phyloP scores from a whole-genome alignment of 1,284 basidiomycete species.

The Sporisorium scitamineum region DNA sequence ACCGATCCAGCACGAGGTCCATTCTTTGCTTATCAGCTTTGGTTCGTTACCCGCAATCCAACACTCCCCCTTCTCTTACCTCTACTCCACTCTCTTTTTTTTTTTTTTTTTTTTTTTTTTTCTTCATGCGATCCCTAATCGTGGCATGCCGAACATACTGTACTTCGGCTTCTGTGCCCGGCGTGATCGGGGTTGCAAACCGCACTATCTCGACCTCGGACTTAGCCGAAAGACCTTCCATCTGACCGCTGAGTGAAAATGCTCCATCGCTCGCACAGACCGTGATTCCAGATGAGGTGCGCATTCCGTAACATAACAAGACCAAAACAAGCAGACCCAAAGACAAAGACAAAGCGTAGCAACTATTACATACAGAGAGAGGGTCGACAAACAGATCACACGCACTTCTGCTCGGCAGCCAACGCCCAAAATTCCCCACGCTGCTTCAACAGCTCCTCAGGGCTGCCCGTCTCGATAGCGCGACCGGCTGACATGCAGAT shows the following conservation, averaged over 20 bases:
- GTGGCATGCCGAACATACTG: background rate
- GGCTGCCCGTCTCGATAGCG: constrained; percentile 74
- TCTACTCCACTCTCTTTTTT: background rate
- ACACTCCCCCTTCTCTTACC: background rate
- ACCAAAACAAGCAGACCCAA: constrained; percentile 1
- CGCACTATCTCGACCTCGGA: constrained; percentile 5
- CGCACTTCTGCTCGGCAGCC: constrained; percentile 57
- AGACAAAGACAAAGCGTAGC: background rate
- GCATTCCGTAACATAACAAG: background rate
- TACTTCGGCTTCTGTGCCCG: background rate
- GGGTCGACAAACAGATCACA: constrained; percentile 10
- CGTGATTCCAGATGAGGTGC: background rate
- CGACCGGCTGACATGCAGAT: constrained; percentile 80
- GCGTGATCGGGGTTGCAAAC: background rate
- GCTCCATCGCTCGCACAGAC: background rate
- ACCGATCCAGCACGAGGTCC: background rate
- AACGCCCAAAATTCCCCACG: constrained; percentile 54
- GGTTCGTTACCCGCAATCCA: constrained; percentile 32
- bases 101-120: no score
- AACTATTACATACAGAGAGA: background rate
- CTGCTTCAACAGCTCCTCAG: constrained; percentile 36
- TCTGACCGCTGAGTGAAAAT: no score
- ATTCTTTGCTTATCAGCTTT: constrained; percentile 8
- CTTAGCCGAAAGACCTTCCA: no score
- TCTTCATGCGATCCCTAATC: background rate